Percentiles rank a stretch among this genome's conserved stretches.
phyloP scores from a whole-genome alignment of 495 filamentous ascomycete species.

The Staphylotrichum tortipilum region DNA sequence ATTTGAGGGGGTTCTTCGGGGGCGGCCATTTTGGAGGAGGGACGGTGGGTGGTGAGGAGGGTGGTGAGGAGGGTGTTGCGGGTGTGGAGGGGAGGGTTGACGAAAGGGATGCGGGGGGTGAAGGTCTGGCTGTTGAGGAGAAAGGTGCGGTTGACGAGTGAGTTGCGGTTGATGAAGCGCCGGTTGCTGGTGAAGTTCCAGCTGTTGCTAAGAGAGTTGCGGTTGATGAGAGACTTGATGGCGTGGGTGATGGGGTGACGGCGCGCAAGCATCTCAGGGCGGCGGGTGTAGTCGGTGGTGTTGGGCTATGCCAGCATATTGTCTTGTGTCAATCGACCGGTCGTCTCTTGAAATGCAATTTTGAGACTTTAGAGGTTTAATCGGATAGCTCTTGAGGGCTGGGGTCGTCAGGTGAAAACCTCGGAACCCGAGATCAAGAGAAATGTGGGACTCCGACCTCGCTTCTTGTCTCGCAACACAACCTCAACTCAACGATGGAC shows the following conservation, averaged over 20 bases:
- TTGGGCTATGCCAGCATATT: no score
- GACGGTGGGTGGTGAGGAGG: background rate
- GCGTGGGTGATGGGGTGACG: background rate
- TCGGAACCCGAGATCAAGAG: background rate
- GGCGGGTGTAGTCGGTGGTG: background rate
- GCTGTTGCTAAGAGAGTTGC: background rate
- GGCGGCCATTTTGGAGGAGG: slow-evolving; percentile 10
- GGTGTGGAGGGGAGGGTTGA: background rate
- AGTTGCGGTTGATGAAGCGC: no score
- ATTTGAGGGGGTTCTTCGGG: background rate
- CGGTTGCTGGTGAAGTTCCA: no score
- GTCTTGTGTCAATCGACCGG: no score
- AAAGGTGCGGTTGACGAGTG: background rate
- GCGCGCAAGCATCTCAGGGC: background rate
- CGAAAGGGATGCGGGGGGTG: no score
- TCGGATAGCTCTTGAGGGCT: no score
- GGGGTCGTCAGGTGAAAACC: no score
- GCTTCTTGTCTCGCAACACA: background rate
- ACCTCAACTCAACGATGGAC: background rate
- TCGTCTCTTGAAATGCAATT: no score
- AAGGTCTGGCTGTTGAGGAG: no score
- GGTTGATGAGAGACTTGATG: background rate
- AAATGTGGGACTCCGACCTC: no score
- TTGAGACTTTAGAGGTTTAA: no score
- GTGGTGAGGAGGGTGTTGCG: background rate